Evolutionary conservation across 352 stramenopile genomes (phyloP), one percentile per base, ranked within the genome.

Genomic region (Blastocystis sp.): DNA sequence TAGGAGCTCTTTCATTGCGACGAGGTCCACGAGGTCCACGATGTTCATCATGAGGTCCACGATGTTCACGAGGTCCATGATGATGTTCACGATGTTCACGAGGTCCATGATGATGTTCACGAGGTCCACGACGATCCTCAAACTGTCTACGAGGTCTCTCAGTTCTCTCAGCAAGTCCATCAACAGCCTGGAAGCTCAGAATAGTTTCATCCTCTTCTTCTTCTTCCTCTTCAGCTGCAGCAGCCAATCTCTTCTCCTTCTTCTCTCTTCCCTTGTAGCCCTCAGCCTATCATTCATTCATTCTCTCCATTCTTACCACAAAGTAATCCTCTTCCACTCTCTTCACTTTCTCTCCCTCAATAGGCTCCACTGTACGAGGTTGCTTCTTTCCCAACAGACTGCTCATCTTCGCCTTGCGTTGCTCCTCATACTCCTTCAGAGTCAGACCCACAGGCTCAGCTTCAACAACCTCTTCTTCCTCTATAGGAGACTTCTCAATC

Each of bases 181-280:
- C 42, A 24, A 80, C 69, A 27, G 69, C 69, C 69, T 80, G 69
- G 69, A 80, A 80, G 69, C 19, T 80, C 19, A 80, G 69, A 46
- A 80, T 80, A 4, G 37, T 35, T 52, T 80, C 69, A 24, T 46
- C 21, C 42, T 59, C 42, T 52, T 59, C 43, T 37, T 80, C 69
- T 52, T 80, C 69, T 1, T 16, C 69, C 11, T 12, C 49, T 12
- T 12, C 49, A 57, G 49, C 49, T 12, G 49, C 49, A 57, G 49
- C 49, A 57, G 49, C 49, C 49, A 57, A 21, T 21, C 21, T 57
- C 43, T 80, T 63, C 39, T n/a, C 65, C 65, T 75, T 75, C 12
- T 29, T 51, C 65, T 75, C 65, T 43, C 57, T 75, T 16, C 43
- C 43, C 65, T 75, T 75, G 65, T 56, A 56, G 32, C 65, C 65